Evolutionary conservation across 768 basidiomycete species (phyloP).

Genomic region (Panellus pusillus): DNA sequence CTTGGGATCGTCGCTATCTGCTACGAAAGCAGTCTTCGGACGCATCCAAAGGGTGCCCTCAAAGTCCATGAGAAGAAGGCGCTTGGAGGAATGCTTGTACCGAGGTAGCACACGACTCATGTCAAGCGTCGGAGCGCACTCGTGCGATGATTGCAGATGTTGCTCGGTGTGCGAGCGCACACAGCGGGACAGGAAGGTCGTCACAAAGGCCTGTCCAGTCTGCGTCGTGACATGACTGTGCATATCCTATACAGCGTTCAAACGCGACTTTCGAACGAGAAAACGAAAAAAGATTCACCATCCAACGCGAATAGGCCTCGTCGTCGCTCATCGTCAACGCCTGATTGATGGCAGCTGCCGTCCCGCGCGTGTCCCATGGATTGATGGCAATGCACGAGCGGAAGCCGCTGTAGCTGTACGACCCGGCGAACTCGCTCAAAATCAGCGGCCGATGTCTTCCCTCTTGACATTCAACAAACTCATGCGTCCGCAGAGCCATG

Average conservation of each 20-base stretch:
- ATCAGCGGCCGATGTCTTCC: conserved; percentile 67
- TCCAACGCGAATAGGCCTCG: conserved; percentile 75
- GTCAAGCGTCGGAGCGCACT: conserved; percentile 36
- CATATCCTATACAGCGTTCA: conserved; percentile 48
- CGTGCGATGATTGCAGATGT: conserved; percentile 29
- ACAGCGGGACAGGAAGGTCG: conserved; percentile 73
- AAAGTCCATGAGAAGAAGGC: conserved; percentile 73
- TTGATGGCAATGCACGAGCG: conserved; percentile 84
- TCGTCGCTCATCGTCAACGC: conserved; percentile 78
- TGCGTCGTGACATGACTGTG: conserved; percentile 86
- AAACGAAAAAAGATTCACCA: conserved; percentile 41
- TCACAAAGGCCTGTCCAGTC: conserved; percentile 83
- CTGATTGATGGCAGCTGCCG: conserved; percentile 76
- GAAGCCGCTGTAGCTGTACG: conserved; percentile 85
- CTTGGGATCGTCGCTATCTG: conserved; percentile 25
- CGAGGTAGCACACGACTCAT: conserved; percentile 57
- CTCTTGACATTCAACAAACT: conserved; percentile 86
- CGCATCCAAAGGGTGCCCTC: conserved; percentile 79
- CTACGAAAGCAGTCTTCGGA: conserved; percentile 49
- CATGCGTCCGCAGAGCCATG: conserved; percentile 82
- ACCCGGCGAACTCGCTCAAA: conserved; percentile 86
- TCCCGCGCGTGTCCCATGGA: conserved; percentile 83
- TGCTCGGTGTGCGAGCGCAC: conserved; percentile 75
- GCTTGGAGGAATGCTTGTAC: conserved; percentile 63
- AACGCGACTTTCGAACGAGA: not conserved